Percentiles rank a stretch among this genome's conserved stretches.
Conservation (phyloP, 2,329 filamentous ascomycete genomes). For the Cryphonectria parasitica region DNA sequence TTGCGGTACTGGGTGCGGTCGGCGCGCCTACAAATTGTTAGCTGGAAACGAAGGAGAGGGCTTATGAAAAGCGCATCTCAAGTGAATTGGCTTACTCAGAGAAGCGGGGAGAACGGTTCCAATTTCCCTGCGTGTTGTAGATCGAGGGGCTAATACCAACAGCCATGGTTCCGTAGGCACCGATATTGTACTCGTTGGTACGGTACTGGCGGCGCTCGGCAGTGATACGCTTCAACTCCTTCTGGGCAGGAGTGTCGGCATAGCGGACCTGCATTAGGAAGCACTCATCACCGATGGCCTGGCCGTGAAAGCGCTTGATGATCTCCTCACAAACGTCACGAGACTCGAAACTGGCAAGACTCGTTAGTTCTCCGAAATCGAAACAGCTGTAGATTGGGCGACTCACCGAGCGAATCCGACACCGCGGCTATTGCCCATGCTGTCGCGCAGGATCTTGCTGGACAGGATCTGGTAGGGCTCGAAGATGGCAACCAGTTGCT, state of each 20-base stretch:
- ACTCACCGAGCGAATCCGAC: conserved; percentile 94
- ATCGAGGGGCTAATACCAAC: conserved; percentile 60
- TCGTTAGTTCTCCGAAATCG: conserved; percentile 33
- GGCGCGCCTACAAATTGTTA: conserved; percentile 26
- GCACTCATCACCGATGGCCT: conserved; percentile 74
- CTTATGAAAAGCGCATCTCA: neutral
- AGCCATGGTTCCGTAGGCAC: conserved; percentile 66
- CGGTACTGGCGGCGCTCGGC: conserved; percentile 94
- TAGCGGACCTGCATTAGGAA: conserved; percentile 93
- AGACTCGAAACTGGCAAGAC: conserved; percentile 73
- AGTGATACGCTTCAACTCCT: conserved; percentile 94
- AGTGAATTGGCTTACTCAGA: conserved; percentile 31
- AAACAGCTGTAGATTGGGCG: conserved; percentile 3
- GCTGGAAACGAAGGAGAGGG: conserved; percentile 19
- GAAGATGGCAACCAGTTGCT: conserved; percentile 81
- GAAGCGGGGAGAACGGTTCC: conserved; percentile 40
- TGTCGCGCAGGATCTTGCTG: conserved; percentile 92
- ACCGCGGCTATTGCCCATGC: conserved; percentile 89
- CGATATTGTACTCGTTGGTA: conserved; percentile 90
- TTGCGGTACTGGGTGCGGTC: conserved; percentile 26
- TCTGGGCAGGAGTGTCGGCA: conserved; percentile 95
- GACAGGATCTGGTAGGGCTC: conserved; percentile 83
- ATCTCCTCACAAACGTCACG: conserved; percentile 91
- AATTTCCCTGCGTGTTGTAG: conserved; percentile 43
- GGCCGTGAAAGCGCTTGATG: conserved; percentile 83